Conservation (phyloP, 2,329 filamentous ascomycete genomes). For the Fusarium tricinctum region DNA sequence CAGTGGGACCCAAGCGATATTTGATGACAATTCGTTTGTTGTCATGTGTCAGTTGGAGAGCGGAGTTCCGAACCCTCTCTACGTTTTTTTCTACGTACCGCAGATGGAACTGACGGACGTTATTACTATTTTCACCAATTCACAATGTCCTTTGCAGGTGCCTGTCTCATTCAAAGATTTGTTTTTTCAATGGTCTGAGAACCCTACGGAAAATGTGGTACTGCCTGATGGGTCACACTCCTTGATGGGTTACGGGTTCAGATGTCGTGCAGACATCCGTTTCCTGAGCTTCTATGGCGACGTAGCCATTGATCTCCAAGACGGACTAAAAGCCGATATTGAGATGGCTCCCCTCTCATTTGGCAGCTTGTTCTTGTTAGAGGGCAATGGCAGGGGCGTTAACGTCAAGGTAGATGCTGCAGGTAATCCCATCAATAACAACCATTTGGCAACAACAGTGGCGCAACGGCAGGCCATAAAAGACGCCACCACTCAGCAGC, state of each 20-base stretch:
- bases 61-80: background rate
- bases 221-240: constrained; percentile 6
- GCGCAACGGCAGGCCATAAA: background rate
- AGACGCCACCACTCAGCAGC: background rate
- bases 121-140: background rate
- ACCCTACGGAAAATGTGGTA: background rate
- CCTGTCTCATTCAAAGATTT: background rate
- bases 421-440: constrained; percentile 9
- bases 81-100: constrained; percentile 9
- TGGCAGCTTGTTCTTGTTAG: background rate
- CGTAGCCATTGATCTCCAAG: background rate
- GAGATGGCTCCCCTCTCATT: constrained; percentile 8
- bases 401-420: background rate
- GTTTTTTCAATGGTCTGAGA: background rate
- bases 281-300: constrained; percentile 5
- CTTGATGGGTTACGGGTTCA: constrained; percentile 11
- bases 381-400: constrained; percentile 1
- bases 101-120: constrained; percentile 6
- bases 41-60: constrained; percentile 2
- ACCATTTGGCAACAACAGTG: background rate
- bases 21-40: constrained; percentile 2
- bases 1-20: background rate
- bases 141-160: background rate
- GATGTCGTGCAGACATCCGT: background rate
- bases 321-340: background rate